Base-by-base conservation (phyloP, 148 eudicot genomes). In the Cornus florida region DNA sequence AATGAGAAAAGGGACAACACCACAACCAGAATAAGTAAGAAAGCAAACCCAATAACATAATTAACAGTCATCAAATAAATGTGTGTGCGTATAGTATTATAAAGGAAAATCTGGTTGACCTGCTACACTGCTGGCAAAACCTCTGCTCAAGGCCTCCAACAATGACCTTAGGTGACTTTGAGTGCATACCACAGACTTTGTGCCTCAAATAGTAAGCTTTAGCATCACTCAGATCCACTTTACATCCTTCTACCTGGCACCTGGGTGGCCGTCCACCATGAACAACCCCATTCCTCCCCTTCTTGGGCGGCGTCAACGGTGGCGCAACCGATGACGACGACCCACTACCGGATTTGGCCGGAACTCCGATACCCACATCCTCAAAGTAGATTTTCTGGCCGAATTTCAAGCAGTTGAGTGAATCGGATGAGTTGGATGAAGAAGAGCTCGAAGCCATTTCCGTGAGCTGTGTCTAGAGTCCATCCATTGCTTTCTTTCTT, bases 41-140 rank as follows among this genome's bases (percentile, higher is more conserved):
- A 48, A 48, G 53, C 10, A 48, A 48, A 48, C 53, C 53, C 53
- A 48, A 48, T 48, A 48, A 48, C 53, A 48, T 48, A 48, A 7
- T 7, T 48, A 48, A 48, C 12, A 1, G 53, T 3, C 53, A 48
- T 8, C 53, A 48, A 7, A 48, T 11, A 48, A 8, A 19, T 57
- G 20, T 57, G 64, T 38, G 17, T 7, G 46, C 6, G 16, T 76
- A 59, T 4, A 10, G 32, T 56, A 75, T 53, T 6, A 68, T 56
- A 39, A 9, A 23, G 57, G 50, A 3, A 73, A 66, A 57, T 67
- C 60, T 43, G 79, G 24, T 68, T 23, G 60, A 92, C 97, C 97
- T 89, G 92, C 98, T 95, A 73, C 98, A 95, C 90, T 95, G 97
- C 86, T 95, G 98, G 86, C 98, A 95, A 84, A 95, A 95, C 69